These are phyloP conservation scores for Schizochytrium sp. DNA, from an alignment of 108 stramenopile species.

Conservation along the genomic window DNA sequence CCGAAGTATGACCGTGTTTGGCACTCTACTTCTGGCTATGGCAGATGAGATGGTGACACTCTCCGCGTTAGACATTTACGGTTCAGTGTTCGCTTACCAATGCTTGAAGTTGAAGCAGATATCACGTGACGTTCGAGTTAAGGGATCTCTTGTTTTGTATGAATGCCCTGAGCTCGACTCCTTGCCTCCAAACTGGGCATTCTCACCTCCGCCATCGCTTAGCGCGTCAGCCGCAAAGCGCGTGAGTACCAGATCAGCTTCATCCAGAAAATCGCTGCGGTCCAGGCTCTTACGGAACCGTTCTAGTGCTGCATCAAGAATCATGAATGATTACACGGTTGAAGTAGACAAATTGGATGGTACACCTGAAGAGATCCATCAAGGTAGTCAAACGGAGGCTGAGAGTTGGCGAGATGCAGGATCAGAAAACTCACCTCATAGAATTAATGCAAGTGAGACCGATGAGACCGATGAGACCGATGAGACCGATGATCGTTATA, in stretches of 20 bases:
- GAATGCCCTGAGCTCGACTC: constrained; percentile 12
- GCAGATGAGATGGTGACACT: neutral
- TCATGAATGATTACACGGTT: neutral
- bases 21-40: neutral
- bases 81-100: neutral
- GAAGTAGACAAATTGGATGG: neutral
- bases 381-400: too few relatives aligned
- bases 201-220: neutral
- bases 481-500: too few relatives aligned
- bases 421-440: too few relatives aligned
- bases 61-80: neutral
- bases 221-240: neutral
- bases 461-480: too few relatives aligned
- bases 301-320: neutral
- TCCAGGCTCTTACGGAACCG: neutral
- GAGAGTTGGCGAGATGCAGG: too few relatives aligned
- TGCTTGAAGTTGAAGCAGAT: neutral
- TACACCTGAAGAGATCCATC: too few relatives aligned
- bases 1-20: neutral
- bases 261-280: neutral
- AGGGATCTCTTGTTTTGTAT: neutral
- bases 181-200: neutral
- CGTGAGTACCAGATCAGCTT: neutral
- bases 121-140: neutral
- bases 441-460: too few relatives aligned